Conservation (phyloP, 2,329 filamentous ascomycete genomes). For the Fusarium nematophilum region DNA sequence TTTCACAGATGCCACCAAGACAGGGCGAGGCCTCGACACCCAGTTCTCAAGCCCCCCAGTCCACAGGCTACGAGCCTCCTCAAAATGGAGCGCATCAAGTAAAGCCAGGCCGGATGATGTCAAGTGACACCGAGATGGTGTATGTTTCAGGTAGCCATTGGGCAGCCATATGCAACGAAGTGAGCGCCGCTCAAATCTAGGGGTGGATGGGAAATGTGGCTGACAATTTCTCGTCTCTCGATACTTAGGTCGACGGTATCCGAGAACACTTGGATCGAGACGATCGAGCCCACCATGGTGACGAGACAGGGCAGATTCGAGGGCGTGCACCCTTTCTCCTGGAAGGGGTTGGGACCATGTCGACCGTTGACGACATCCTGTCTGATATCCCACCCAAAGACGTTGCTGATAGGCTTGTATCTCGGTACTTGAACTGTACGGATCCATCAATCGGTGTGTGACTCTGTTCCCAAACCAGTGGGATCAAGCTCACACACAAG, state of each 20-base stretch:
- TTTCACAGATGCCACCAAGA: conserved; percentile 20
- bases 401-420: conserved; percentile 27
- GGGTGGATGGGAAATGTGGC: too few species aligned
- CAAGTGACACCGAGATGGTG: conserved; percentile 29
- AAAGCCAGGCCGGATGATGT: conserved; percentile 26
- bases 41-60: conserved; percentile 2
- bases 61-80: background rate
- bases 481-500: background rate
- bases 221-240: too few species aligned
- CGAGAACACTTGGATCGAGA: conserved; percentile 20
- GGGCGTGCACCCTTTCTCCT: conserved; percentile 24
- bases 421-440: conserved; percentile 30
- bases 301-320: conserved; percentile 6
- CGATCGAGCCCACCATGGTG: background rate
- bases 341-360: background rate
- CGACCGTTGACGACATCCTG: conserved; percentile 19
- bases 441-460: conserved; percentile 29
- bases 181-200: background rate
- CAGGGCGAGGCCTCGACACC: background rate
- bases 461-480: accelerated
- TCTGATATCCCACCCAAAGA: conserved; percentile 25
- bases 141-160: conserved; percentile 37
- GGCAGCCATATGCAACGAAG: conserved; percentile 32
- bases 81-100: conserved; percentile 1
- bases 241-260: conserved; percentile 28